Conservation (phyloP, 768 basidiomycete species). For the Ramaria sp. region DNA sequence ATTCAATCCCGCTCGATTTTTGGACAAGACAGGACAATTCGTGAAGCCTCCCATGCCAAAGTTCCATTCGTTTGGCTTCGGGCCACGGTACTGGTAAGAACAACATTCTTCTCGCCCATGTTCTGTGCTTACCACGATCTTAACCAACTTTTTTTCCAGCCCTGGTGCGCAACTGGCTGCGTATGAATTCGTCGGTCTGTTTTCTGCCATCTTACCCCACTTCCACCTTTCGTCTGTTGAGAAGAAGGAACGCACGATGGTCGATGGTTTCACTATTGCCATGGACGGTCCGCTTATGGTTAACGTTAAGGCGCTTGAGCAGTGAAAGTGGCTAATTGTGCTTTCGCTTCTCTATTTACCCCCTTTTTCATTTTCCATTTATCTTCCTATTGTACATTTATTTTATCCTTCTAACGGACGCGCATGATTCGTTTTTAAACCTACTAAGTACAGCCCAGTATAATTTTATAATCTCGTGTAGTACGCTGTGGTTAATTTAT, state of each 20-base stretch:
- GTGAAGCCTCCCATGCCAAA: not conserved
- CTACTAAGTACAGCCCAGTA: too few species aligned
- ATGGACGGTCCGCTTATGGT: not conserved
- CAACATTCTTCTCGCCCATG: too few species aligned
- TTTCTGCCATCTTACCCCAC: not conserved
- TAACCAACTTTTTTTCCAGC: not conserved
- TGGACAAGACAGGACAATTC: not conserved
- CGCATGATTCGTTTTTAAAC: too few species aligned
- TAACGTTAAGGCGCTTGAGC: not conserved
- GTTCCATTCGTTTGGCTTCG: not conserved
- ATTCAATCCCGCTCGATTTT: not conserved
- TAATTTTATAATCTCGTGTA: too few species aligned
- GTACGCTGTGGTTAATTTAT: too few species aligned
- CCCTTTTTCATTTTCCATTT: not conserved
- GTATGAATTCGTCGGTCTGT: not conserved
- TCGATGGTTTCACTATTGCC: not conserved
- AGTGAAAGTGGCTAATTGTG: not conserved
- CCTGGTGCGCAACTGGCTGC: not conserved
- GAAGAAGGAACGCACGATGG: not conserved
- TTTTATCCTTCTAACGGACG: too few species aligned
- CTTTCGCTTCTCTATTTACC: not conserved
- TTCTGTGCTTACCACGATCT: not conserved
- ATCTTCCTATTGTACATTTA: too few species aligned
- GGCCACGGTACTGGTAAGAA: slow-evolving; percentile 1
- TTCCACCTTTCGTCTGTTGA: not conserved